These are phyloP conservation scores for Syzygium malaccense DNA, from an alignment of 441 rosid genomes.

Conservation along the genomic window DNA sequence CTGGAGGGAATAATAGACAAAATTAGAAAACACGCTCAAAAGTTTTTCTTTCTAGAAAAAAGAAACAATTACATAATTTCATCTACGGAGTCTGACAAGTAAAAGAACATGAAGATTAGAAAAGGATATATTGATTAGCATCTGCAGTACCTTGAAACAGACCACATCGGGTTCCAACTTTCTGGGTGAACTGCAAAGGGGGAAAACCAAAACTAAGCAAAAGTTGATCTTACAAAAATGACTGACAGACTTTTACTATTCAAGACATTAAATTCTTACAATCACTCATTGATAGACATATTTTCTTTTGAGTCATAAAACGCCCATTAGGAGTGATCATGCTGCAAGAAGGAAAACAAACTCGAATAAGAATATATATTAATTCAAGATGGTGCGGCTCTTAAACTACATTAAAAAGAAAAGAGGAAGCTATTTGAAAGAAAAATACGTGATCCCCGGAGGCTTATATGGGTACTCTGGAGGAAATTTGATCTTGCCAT, in stretches of 20 bases:
- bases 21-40: background rate
- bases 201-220: background rate
- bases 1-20: conserved; percentile 41
- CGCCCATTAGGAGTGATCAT: conserved; percentile 99
- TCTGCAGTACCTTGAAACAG: conserved; percentile 76
- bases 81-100: background rate
- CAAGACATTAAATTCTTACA: conserved; percentile 41
- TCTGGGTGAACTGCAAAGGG: conserved; percentile 84
- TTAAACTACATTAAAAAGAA: background rate
- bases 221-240: background rate
- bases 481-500: conserved; percentile 97
- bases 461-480: conserved; percentile 96
- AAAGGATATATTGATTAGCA: background rate
- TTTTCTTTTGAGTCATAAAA: conserved; percentile 91
- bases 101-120: background rate
- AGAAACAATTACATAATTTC: conserved; percentile 3
- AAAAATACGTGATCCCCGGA: conserved; percentile 87
- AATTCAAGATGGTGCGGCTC: background rate
- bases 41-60: background rate
- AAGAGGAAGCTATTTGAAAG: background rate
- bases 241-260: background rate
- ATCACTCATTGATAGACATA: conserved; percentile 98
- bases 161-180: conserved; percentile 99
- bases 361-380: conserved; percentile 1
- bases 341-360: conserved; percentile 25